phyloP scores from a whole-genome alignment of 306 rosid genomes.

The Pyrus betulifolia region DNA sequence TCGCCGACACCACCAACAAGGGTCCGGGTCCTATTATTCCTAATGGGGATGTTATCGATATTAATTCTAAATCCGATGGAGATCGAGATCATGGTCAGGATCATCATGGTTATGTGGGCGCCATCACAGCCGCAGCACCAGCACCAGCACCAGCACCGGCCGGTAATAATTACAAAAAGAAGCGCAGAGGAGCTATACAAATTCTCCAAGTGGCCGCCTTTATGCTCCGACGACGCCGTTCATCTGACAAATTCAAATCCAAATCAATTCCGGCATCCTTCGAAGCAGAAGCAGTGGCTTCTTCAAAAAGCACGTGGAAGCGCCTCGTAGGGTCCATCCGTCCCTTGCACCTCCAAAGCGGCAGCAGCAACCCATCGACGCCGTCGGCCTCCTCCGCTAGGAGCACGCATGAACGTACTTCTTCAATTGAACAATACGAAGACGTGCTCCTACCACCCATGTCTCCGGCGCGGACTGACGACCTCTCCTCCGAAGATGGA shows the following conservation, averaged over 20 bases:
- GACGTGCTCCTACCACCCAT: background rate
- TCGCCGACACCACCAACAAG: background rate
- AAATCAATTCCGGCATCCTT: background rate
- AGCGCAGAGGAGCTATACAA: slow-evolving; percentile 12
- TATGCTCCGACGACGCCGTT: slow-evolving; percentile 37
- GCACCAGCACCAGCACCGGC: background rate
- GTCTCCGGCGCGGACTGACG: slow-evolving; percentile 7
- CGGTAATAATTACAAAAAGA: slow-evolving; percentile 18
- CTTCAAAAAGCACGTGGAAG: slow-evolving; percentile 30
- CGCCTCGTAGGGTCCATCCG: slow-evolving; percentile 48
- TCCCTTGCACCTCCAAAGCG: slow-evolving; percentile 48
- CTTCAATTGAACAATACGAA: background rate
- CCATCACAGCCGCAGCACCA: background rate
- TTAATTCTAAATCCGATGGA: background rate
- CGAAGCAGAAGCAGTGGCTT: background rate
- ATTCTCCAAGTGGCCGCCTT: slow-evolving; percentile 33
- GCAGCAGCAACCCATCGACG: slow-evolving; percentile 8
- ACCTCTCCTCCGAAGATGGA: background rate
- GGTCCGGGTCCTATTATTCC: background rate
- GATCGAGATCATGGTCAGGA: background rate
- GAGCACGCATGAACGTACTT: too few relatives aligned
- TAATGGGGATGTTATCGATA: background rate
- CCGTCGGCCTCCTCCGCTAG: background rate
- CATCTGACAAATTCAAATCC: slow-evolving; percentile 27
- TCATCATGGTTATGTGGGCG: background rate